Evolutionary conservation across 2,329 filamentous ascomycete genomes (phyloP).

Genomic region (Emmonsiellopsis sp.): DNA sequence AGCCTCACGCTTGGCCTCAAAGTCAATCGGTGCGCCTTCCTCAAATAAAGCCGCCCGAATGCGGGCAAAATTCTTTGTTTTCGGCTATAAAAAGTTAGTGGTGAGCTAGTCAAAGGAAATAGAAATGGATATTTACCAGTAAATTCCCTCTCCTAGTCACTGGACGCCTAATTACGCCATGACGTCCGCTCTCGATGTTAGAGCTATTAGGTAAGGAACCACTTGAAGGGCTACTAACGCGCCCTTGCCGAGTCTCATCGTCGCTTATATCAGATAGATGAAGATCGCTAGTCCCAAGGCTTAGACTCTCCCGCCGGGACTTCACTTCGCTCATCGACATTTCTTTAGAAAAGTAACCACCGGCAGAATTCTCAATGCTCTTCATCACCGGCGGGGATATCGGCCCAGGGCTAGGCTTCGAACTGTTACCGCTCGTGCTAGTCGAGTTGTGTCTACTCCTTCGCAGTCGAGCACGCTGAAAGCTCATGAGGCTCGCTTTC

Average conservation of each 20-base stretch:
- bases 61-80: constrained; percentile 89
- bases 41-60: constrained; percentile 84
- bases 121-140: constrained; percentile 52
- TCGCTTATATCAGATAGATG: constrained; percentile 73
- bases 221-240: constrained; percentile 21
- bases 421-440: constrained; percentile 61
- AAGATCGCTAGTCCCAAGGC: constrained; percentile 79
- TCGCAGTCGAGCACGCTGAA: constrained; percentile 53
- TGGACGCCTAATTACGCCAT: constrained; percentile 68
- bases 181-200: constrained; percentile 45
- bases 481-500: constrained; percentile 69
- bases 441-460: constrained; percentile 57
- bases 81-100: constrained; percentile 53
- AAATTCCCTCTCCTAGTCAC: constrained; percentile 85
- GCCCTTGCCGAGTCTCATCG: constrained; percentile 47
- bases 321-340: constrained; percentile 38
- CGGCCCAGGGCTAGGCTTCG: constrained; percentile 58
- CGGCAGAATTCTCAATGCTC: constrained; percentile 43
- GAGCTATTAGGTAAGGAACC: constrained; percentile 16
- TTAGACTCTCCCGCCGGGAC: constrained; percentile 75
- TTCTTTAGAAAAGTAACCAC: constrained; percentile 47
- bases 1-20: constrained; percentile 80
- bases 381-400: constrained; percentile 63
- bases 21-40: constrained; percentile 77
- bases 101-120: background rate